Base-by-base conservation (phyloP, 176 grass and related monocot genomes). In the Triticum dicoccoides region DNA sequence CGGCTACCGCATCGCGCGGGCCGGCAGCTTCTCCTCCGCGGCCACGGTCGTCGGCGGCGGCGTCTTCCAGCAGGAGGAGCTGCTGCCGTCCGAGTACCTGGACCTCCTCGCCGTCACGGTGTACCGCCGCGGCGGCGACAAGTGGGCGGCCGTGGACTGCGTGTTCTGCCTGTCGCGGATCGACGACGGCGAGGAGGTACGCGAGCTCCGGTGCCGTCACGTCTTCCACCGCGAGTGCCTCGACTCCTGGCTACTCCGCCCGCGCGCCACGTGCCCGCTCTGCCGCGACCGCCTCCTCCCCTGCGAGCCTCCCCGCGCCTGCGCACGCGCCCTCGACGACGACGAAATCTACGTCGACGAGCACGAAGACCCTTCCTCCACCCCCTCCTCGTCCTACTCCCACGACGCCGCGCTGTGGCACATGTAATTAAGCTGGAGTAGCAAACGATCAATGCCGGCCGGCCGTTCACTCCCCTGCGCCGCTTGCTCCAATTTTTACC, bases 211-310 rank as follows among this genome's bases (percentile, higher is more conserved):
- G 34, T 91, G 89, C 85, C 74, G 45, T 21, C 89, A 91, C 76
- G 49, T 84, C n/a, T 91, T 91, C 81, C 89, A 91, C 85, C 77
- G 85, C 59, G 69, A 71, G 11, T 91, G 86, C 89, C 49, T 91
- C 69, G 89, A 91, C 76, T 82, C 69, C 35, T 91, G 86, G 89
- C 75, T 91, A 76, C 69, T 69, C 69, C 76, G 61, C 24, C 69
- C 80, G 61, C 76, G 89, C 44, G 86, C 92, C 61, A 94, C 95
- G 8, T 97, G 95, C 84, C 95, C 95, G 44, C 90, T 97, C 29
- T 97, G 95, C 85, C 90, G 92, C 23, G 89, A 86, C 79, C 65
- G 69, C 24, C 80, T 92, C 78, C 86, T 92, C 64, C 87, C 82
- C 15, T 21, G 62, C 64, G 64, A 71, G n/a, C 68, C 81, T 7